Percentiles rank a stretch among this genome's conserved stretches.
phyloP scores from a whole-genome alignment of 2,329 filamentous ascomycete species.

The Fusarium burgessii region DNA sequence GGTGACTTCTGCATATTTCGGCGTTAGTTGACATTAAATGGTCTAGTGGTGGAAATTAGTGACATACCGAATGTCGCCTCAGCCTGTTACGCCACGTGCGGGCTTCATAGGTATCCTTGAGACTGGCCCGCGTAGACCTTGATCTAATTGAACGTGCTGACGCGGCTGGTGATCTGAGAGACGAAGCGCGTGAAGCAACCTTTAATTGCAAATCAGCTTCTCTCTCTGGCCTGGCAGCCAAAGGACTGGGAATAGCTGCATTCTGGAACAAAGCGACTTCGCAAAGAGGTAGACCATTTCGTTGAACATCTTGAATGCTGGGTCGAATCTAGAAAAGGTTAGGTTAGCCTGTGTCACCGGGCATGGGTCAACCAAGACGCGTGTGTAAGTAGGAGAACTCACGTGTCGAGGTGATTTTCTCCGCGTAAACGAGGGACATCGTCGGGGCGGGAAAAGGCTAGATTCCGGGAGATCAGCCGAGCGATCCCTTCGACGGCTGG shows the following conservation, averaged over 20 bases:
- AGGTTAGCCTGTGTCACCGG: background rate
- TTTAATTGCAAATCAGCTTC: background rate
- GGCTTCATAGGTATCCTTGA: constrained; percentile 22
- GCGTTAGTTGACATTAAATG: background rate
- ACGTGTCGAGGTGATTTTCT: constrained; percentile 12
- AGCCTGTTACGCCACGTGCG: constrained; percentile 26
- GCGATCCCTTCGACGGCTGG: constrained; percentile 11
- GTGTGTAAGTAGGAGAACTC: background rate
- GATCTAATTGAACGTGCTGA: constrained; percentile 4
- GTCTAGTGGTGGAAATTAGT: background rate
- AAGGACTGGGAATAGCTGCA: constrained; percentile 2
- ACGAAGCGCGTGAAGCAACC: constrained; percentile 1
- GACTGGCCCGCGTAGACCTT: background rate
- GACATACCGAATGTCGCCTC: constrained; percentile 15
- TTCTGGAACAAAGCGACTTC: constrained; percentile 20
- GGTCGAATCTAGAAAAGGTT: constrained; percentile 4
- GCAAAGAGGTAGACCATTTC: constrained; percentile 6
- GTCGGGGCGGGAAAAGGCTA: constrained; percentile 23
- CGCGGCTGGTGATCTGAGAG: background rate
- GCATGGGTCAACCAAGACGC: constrained; percentile 12
- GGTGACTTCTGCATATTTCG: constrained; percentile 9
- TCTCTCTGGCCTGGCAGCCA: background rate
- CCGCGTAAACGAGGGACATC: background rate
- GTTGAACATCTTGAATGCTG: constrained; percentile 6
- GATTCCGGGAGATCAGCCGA: background rate